Evolutionary conservation across 495 filamentous ascomycete genomes (phyloP), one percentile per base, ranked within the genome.

Genomic region (Clohesyomyces aquaticus): DNA sequence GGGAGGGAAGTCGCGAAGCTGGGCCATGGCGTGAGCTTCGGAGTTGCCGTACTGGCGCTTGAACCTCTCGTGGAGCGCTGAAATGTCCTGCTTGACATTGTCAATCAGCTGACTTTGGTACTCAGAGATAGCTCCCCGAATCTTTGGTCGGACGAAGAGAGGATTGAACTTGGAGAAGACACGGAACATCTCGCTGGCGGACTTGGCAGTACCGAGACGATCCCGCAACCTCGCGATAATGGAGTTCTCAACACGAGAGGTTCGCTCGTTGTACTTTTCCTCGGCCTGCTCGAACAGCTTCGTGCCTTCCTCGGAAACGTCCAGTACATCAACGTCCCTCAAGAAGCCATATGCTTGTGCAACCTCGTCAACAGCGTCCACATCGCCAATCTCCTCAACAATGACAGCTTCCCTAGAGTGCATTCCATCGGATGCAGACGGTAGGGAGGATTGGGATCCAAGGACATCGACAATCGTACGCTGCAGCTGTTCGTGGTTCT

Each of bases 121-220:
- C 74, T 98, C 95, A 25, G 91, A 87, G 71, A 99, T 99, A 52
- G 94, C 94, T 70, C 94, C 92, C 45, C 94, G 86, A 73, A 99
- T 97, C 80, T 98, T 98, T 18, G 95, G 95, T 27, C 94, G 85
- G 50, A 99, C 92, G 71, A 99, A 93, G 50, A 99, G 87, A 26
- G 94, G 95, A 71, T 99, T 99, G 82, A 99, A 99, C 72, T 97
- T 97, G 19, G 94, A 99, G 73, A 98, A 98, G 48, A 99, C 94
- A 38, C 95, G 90, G 74, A 99, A 99, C 94, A 98, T 99, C 73
- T 98, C 94, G 73, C 95, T 98, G 21, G 94, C 94, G 55, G 87
- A 93, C 80, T 93, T 98, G 12, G 94, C 92, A 2, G 90, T 96
- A 1, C 93, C 94, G 53, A 99, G 80, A 43, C 94, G 88, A 76